Percentiles rank a stretch among this genome's conserved stretches.
These are phyloP conservation scores for Aureobasidium sp. DNA, from an alignment of 2,329 filamentous ascomycete species.

Conservation along the genomic window DNA sequence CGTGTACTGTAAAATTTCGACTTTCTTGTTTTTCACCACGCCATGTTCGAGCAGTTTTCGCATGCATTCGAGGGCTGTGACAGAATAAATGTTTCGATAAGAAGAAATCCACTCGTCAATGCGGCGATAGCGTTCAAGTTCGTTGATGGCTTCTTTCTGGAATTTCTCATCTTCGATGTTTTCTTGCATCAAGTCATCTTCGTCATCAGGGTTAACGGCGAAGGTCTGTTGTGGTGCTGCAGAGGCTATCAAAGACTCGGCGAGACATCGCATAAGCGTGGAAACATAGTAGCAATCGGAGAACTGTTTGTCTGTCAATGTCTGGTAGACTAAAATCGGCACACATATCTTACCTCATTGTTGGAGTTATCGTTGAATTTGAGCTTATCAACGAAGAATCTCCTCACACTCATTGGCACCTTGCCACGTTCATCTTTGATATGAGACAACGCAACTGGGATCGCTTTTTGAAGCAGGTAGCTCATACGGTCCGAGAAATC, in stretches of 20 bases:
- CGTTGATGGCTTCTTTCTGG: conserved; percentile 48
- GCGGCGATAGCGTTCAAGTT: conserved; percentile 54
- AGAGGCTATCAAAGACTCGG: conserved; percentile 42
- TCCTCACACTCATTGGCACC: conserved; percentile 69
- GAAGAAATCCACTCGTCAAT: conserved; percentile 61
- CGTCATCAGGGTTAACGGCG: conserved; percentile 35
- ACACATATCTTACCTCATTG: conserved; percentile 46
- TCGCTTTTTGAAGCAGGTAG: conserved; percentile 77
- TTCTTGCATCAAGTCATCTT: conserved; percentile 31
- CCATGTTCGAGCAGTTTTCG: conserved; percentile 46
- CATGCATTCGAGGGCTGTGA: conserved; percentile 53
- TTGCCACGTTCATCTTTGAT: conserved; percentile 67
- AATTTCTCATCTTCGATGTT: conserved; percentile 43
- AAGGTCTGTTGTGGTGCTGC: conserved; percentile 20
- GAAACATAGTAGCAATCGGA: conserved; percentile 88
- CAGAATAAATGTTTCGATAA: conserved; percentile 56
- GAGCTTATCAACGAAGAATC: conserved; percentile 80
- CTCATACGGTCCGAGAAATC: conserved; percentile 81
- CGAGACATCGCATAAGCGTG: conserved; percentile 60
- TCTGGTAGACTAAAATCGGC: background rate
- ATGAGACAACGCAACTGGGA: conserved; percentile 70
- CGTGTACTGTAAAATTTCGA: conserved; percentile 55
- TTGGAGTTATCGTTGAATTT: conserved; percentile 91
- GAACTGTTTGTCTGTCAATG: conserved; percentile 37
- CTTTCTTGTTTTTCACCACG: conserved; percentile 43